A percentile compares a stretch with the other conserved stretches of the same genome.
Evolutionary conservation across 164 flowering plant genomes (phyloP).

Genomic region (Macadamia tetraphylla): DNA sequence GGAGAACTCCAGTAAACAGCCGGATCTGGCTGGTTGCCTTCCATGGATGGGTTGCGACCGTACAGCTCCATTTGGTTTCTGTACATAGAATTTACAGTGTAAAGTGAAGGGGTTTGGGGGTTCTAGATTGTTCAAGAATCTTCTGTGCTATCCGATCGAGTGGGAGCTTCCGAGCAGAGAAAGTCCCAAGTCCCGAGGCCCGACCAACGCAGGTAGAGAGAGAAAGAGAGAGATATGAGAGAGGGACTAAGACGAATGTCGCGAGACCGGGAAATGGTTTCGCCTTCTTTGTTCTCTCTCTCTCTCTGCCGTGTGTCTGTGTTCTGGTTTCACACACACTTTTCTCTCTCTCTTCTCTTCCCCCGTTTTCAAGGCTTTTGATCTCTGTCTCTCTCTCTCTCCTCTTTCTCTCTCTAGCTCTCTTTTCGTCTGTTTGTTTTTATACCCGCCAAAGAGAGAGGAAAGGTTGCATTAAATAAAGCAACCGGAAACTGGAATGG

Average conservation of each 20-base stretch:
- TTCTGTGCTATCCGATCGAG: constrained; percentile 17
- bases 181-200: no score
- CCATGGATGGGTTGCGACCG: constrained; percentile 38
- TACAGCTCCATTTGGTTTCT: constrained; percentile 42
- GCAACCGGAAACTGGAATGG: background rate
- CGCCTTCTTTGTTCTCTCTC: background rate
- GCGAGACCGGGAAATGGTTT: background rate
- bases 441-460: constrained; percentile 13
- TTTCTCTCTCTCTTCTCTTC: background rate
- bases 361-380: background rate
- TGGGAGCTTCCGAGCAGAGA: background rate
- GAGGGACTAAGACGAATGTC: constrained; percentile 1
- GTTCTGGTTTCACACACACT: background rate
- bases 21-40: constrained; percentile 45
- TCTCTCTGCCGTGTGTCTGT: background rate
- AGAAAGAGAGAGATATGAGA: background rate
- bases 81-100: constrained; percentile 6
- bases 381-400: no score
- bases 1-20: constrained; percentile 37
- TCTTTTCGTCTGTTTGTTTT: constrained; percentile 12
- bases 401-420: background rate
- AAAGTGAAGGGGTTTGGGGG: background rate
- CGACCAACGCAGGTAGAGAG: no score
- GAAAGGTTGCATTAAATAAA: constrained; percentile 8
- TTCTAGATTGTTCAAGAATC: constrained; percentile 6